Base-by-base conservation (phyloP, 31 red algal species). In the Odonthalia washingtoniensis region DNA sequence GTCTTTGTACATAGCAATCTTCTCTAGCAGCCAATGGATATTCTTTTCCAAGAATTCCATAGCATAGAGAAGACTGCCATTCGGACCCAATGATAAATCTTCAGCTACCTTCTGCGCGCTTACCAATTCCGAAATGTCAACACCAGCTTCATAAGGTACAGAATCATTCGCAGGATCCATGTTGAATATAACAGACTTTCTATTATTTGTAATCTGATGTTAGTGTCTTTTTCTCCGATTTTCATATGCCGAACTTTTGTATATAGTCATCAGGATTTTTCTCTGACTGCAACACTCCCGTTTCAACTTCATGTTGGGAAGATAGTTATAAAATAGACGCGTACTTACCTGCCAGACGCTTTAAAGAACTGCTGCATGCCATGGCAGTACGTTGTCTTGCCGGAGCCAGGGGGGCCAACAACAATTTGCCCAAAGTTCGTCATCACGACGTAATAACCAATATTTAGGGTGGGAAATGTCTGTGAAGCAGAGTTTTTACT, bases 301-400 rank as follows among this genome's bases (percentile, higher is more conserved):
- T n/a, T n/a, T n/a, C n/a, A n/a, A n/a, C n/a, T n/a, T n/a, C n/a
- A n/a, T n/a, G n/a, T n/a, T n/a, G n/a, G n/a, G n/a, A n/a, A n/a
- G 31, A 17, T 4, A 0, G 65, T n/a, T n/a, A n/a, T n/a, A n/a
- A n/a, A n/a, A n/a, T n/a, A n/a, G n/a, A n/a, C n/a, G n/a, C n/a
- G n/a, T n/a, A 82, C 93, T 66, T 81, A 89, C 94, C 97, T 69
- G 17, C 92, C 89, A 26, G 78, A 65, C 39, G 65, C 90, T 49
- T 73, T 80, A 45, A 94, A 91, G 37, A 90, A 95, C 44, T 94
- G 81, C 68, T 75, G 69, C 73, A 99, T 80, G 5, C 90, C 97
- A n/a, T 92, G 89, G 68, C 97, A 99, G 70, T 96, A 99, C 39
- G 97, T 96, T 30, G 92, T 95, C 74, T 99, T 99, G 9, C 97